Conservation (phyloP, 2,329 filamentous ascomycete genomes). For the Stachybotrys chartarum region DNA sequence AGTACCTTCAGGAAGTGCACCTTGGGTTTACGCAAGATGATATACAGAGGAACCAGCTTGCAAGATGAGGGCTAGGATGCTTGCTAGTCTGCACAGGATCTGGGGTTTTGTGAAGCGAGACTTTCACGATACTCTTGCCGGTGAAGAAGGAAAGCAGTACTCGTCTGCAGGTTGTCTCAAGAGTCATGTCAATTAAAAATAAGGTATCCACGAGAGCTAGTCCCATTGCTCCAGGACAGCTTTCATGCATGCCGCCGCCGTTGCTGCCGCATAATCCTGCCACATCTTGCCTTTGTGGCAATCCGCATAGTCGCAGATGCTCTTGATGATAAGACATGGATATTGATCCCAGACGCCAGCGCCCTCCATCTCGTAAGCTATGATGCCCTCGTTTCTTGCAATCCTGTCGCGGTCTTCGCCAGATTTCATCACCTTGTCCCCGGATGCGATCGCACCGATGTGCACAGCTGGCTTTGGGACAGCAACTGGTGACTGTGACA, state of each 20-base stretch:
- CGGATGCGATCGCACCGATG: conserved; percentile 16
- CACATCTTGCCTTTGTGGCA: conserved; percentile 27
- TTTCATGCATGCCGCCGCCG: conserved; percentile 17
- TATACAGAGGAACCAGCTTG: neutral
- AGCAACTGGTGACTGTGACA: no score
- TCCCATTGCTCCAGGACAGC: conserved; percentile 1
- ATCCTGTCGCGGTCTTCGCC: conserved; percentile 19
- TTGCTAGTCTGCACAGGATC: neutral
- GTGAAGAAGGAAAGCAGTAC: neutral
- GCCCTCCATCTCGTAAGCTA: conserved; percentile 19
- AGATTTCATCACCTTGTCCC: conserved; percentile 24
- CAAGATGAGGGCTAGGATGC: neutral
- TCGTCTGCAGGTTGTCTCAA: neutral
- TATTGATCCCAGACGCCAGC: conserved; percentile 12
- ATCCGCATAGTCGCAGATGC: conserved; percentile 30
- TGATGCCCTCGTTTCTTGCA: neutral
- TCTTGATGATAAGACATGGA: conserved; percentile 22
- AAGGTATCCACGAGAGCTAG: neutral
- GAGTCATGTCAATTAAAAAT: neutral
- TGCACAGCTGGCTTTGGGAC: conserved; percentile 2
- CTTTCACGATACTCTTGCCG: neutral
- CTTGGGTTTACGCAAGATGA: neutral
- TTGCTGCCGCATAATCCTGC: conserved; percentile 24
- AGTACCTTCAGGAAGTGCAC: neutral
- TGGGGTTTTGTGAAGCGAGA: neutral